Evolutionary conservation across 345 rosid species (phyloP), one percentile per base, ranked within the genome.

Genomic region (Noccaea bulbosa): DNA sequence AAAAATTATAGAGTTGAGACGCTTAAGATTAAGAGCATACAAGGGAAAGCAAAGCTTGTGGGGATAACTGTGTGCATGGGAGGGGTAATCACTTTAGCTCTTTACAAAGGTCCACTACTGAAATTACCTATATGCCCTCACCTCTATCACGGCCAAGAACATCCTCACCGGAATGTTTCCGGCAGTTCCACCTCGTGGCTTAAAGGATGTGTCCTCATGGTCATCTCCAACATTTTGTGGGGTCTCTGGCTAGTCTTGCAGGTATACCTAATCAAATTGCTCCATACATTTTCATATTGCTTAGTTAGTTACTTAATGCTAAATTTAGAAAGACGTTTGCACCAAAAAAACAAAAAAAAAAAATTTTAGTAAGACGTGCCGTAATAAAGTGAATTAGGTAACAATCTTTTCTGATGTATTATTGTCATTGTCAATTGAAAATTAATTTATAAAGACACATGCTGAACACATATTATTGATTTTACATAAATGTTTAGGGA

Each of bases 181-280:
- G 81, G 87, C 1, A 75, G 78, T 16, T 73, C 76, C 37, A 79
- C 83, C 27, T 74, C 74, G 1, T 91, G 99, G 99, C 78, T 91
- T 40, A 94, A 83, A 72, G 99, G 99, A 16, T 81, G 86, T 84
- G 81, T 89, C 74, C 85, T 94, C 75, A 87, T 91, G 97, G 70
- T 94, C 74, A 40, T 68, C 44, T 84, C 97, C 78, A 88, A 88
- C 75, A 65, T 65, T 22, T 76, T 62, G 16, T 93, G 90, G 88
- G 97, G 88, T 33, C 57, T 94, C 35, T 94, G 99, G 99, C 81
- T 94, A 48, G 93, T 91, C 4, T 68, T 94, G 58, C 97, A 93
- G 98, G 97, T 90, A 27, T 27, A 76, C 1, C 0, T 24, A 37
- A 16, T 40, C 71, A 67, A 48, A 27, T 41, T 17, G 37, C 30